These are phyloP conservation scores for Podospora pseudopauciseta DNA, from an alignment of 495 filamentous ascomycete genomes.

Conservation along the genomic window DNA sequence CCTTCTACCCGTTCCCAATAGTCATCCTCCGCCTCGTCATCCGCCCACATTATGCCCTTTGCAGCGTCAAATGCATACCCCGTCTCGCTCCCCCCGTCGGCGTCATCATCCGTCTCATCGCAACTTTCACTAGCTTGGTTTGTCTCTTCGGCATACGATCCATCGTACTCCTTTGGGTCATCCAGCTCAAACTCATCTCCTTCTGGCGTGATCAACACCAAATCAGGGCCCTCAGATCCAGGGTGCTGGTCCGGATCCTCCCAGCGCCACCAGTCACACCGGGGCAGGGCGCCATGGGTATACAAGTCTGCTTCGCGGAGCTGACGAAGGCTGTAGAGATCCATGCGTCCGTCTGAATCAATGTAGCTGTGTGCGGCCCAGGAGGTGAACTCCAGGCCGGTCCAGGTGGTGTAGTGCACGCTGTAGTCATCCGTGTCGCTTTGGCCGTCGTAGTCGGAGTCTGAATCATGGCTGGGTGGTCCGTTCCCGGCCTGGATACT, in stretches of 20 bases:
- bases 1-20: background rate
- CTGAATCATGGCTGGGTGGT: background rate
- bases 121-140: background rate
- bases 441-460: background rate
- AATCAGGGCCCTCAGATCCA: background rate
- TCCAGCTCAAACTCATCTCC: constrained; percentile 10
- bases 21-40: background rate
- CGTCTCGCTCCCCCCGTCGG: background rate
- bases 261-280: background rate
- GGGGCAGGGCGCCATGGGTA: background rate
- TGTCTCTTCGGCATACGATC: background rate
- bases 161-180: background rate
- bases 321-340: background rate
- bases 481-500: background rate
- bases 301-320: background rate
- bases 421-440: background rate
- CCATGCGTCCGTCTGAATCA: background rate
- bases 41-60: background rate
- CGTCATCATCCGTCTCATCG: background rate
- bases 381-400: constrained; percentile 1
- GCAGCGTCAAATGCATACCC: background rate
- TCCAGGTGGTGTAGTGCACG: constrained; percentile 2
- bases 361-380: constrained; percentile 5
- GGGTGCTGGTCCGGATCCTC: background rate
- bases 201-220: background rate